Conservation (phyloP, 192 early-diverging fungal genomes). For the Rhizophagus clarus region DNA sequence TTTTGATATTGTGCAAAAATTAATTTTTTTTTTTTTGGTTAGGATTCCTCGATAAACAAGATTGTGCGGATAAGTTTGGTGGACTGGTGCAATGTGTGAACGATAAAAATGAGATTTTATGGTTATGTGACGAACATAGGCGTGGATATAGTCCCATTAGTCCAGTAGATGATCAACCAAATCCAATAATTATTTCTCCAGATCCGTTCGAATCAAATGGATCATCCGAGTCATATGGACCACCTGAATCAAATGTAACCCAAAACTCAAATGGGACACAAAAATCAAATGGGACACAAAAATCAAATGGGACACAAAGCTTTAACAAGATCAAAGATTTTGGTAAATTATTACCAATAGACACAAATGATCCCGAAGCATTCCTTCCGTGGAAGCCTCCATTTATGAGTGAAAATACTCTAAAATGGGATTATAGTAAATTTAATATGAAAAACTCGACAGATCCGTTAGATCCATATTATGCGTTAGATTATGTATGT, state of each 20-base stretch:
- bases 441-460: not conserved
- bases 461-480: not conserved
- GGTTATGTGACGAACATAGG: not conserved
- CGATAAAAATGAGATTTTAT: not conserved
- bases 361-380: too few species aligned
- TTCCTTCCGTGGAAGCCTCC: too few species aligned
- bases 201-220: too few species aligned
- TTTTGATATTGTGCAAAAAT: too few species aligned
- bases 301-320: too few species aligned
- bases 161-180: too few species aligned
- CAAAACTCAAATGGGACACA: too few species aligned
- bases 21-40: too few species aligned
- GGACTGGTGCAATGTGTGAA: not conserved
- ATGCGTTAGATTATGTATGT: not conserved
- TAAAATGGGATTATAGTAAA: not conserved
- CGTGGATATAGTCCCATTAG: not conserved
- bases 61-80: not conserved
- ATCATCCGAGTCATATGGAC: not conserved
- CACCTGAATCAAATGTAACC: not conserved
- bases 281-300: too few species aligned
- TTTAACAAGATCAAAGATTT: too few species aligned
- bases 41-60: not conserved
- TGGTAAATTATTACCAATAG: too few species aligned
- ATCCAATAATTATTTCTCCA: too few species aligned
- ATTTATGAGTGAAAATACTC: not conserved